Base-by-base conservation (phyloP, 129 eudicot species). In the Oenanthe sinensis region DNA sequence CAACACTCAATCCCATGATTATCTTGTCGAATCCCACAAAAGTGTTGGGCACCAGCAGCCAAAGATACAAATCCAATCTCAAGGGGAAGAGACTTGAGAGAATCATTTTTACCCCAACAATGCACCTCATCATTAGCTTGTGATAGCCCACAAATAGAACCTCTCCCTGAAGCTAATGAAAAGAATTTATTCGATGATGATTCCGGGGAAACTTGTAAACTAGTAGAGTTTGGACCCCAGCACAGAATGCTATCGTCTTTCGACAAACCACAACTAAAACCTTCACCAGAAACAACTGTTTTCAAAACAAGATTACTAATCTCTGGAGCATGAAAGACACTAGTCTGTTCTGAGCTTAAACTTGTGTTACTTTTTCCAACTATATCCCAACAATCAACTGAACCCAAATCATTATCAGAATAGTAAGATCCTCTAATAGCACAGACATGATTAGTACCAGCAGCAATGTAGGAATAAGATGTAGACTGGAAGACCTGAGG, bases 331-430 rank as follows among this genome's bases (percentile, higher is more conserved):
- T 87, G 81, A 79, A 81, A 94, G 89, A 83, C 78, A 55, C 77
- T 74, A 75, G 90, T 91, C 84, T 90, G 93, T 77, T 82, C 82
- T 3, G 99, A 85, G 48, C 54, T 81, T 10, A 86, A 76, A 16
- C 79, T 85, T 58, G 5, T 71, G 6, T 48, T 81, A 1, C 87
- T 42, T 17, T 30, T 76, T 24, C 40, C 68, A 80, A 91, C 83
- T 44, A 94, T 78, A 20, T 95, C 99, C 99, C 99, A 95, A 58
- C 99, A 95, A 86, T 95, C 99, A 63, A 91, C 92, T 12, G 28
- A 76, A 16, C 92, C 96, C 47, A 46, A 82, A 82, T 88, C 86
- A 26, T 8, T 76, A 4, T 87, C 92, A 1, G 94, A 90, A 74
- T 84, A 95, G 49, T 95, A 95, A 70, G 87, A 80, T 54, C 99